Evolutionary conservation across 352 stramenopile species (phyloP).

Genomic region (Peronospora belbahrii): DNA sequence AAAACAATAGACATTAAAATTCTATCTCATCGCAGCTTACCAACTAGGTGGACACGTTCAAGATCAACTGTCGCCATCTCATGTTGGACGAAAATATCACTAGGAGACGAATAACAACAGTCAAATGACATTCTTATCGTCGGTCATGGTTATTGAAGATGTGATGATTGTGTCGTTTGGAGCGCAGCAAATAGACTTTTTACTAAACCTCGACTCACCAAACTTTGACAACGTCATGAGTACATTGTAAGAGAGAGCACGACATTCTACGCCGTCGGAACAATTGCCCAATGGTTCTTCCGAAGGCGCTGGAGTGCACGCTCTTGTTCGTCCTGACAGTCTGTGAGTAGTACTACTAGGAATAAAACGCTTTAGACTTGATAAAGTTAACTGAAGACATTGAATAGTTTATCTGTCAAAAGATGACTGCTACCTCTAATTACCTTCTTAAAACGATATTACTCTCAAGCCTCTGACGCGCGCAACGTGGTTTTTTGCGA

Average conservation of each 20-base stretch:
- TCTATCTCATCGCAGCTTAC: no score
- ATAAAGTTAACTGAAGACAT: not conserved
- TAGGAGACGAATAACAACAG: no score
- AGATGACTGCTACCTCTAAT: not conserved
- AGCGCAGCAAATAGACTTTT: constrained; percentile 2
- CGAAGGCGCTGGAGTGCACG: not conserved
- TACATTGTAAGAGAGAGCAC: constrained; percentile 4
- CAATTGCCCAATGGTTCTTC: not conserved
- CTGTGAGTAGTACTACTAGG: not conserved
- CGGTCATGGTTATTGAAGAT: constrained; percentile 21
- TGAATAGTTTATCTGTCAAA: not conserved
- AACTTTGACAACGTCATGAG: constrained; percentile 9
- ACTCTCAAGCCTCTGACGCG: constrained; percentile 7
- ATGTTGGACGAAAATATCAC: no score
- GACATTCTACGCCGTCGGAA: constrained; percentile 7
- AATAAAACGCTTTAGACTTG: not conserved
- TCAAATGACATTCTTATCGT: not conserved
- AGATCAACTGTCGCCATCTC: no score
- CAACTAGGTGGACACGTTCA: no score
- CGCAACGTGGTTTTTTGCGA: constrained; percentile 25
- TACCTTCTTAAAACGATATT: not conserved
- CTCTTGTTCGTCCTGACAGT: not conserved
- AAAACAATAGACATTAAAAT: no score
- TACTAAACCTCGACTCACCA: constrained; percentile 13
- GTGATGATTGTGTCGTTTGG: constrained; percentile 8